phyloP scores from a whole-genome alignment of 345 rosid species.

The Salix caprea region DNA sequence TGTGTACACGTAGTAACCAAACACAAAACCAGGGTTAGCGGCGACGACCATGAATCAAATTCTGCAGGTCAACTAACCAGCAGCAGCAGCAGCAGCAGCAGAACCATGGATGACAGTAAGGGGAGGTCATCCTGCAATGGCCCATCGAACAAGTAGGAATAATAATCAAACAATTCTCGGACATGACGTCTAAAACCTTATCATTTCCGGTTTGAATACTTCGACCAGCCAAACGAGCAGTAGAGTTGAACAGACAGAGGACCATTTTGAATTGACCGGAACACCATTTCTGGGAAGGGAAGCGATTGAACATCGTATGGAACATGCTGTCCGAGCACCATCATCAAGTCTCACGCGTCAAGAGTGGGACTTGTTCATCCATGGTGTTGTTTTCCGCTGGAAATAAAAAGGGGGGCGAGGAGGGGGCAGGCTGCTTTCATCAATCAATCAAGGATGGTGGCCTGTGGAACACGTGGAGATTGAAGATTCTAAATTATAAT shows the following conservation, averaged over 20 bases:
- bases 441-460: neutral
- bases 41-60: too few relatives aligned
- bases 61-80: too few relatives aligned
- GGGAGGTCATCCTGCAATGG: neutral
- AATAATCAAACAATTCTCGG: too few relatives aligned
- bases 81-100: too few relatives aligned
- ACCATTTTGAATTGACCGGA: neutral
- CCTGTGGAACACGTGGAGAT: neutral
- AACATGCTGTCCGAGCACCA: neutral
- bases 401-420: too few relatives aligned
- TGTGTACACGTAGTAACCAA: too few relatives aligned
- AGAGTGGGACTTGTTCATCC: neutral
- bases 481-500: neutral
- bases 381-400: neutral
- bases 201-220: neutral
- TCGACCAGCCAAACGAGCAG: neutral
- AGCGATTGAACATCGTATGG: too few relatives aligned
- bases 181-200: neutral
- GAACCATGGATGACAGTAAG: neutral
- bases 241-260: neutral
- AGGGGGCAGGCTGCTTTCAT: neutral
- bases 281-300: neutral
- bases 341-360: neutral
- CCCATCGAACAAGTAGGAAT: neutral
- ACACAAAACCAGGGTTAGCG: too few relatives aligned